Evolutionary conservation across 2,329 filamentous ascomycete genomes (phyloP), one percentile per base, ranked within the genome.

Genomic region (Diaporthe citrichinensis): DNA sequence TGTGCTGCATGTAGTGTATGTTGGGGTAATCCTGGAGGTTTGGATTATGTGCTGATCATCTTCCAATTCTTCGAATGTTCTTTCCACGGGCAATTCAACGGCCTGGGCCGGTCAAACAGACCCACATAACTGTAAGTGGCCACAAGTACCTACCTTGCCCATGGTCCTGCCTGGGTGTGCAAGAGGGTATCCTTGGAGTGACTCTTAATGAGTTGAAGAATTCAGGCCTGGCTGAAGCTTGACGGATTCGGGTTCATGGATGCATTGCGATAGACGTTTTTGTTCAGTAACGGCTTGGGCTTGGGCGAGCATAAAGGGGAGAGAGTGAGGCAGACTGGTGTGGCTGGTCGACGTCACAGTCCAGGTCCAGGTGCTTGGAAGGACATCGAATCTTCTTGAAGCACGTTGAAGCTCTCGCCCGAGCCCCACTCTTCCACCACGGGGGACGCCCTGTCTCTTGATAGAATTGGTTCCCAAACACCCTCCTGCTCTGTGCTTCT

Each of bases 301-400:
- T 39, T 68, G 46, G 65, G 65, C 10, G 65, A 41, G 31, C n/a
- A 69, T 36, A 55, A 69, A 69, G 65, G 46, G 28, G 46, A 25
- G 65, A n/a, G 12, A 36, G 28, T 17, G 39, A 67, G 34, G 41
- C 41, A 72, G 51, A 46, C n/a, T 41, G 71, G 5, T 41, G 71
- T 59, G 58, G 49, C 49, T 39, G 31, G 58, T 17, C 34, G 28
- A 51, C 58, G 59, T 65, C 71, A 53, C 41, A 65, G n/a, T n/a
- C 71, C 25, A 44, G 58, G 59, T 31, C 44, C 61, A 39, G 34
- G 34, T 65, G 31, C 49, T 62, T 28, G 67, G 58, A 72, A 68
- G 55, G 44, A 12, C 73, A 69, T 76, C 75, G 75, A 76, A 76
- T 75, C 73, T 76, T 74, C 75, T 68, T 75, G 74, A 76, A 76